Evolutionary conservation across 441 rosid genomes (phyloP), one percentile per base, ranked within the genome.

Genomic region (Populus tomentosa): DNA sequence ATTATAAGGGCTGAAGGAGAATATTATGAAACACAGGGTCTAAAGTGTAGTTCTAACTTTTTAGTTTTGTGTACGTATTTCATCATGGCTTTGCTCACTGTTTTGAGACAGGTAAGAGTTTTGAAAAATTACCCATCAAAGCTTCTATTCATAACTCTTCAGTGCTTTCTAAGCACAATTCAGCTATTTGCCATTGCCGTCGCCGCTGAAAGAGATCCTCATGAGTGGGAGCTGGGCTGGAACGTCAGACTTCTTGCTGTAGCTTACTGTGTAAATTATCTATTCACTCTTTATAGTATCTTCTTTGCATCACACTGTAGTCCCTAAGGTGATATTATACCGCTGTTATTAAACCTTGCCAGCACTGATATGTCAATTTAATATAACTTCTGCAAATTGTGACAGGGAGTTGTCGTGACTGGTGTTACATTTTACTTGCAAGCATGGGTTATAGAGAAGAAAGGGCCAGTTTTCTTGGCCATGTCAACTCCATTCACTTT

Each of bases 401-500:
- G 21, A 69, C 88, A 95, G 99, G 99, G 99, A 63, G 81, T 95
- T 74, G 84, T 90, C 80, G 99, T 95, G 77, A 95, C 98, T 1
- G 98, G 97, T 1, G 80, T 92, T 28, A 86, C 99, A 24, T 92
- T 85, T 80, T 93, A 93, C 84, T 71, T 93, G 30, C 98, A 93
- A 85, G 84, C 99, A 50, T 95, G 97, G 97, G 85, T 95, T 53
- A 86, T 95, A 71, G 99, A 92, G 85, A 91, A 86, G 81, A 91
- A 87, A 61, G 99, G 99, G 61, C 97, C 99, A 42, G 98, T 95
- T 16, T 92, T 92, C 82, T 80, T 93, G 78, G 94, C 98, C 74
- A 93, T 91, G 97, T 89, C 97, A n/a, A 93, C 95, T 8, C 99
- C 99, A 6, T 74, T 95, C 75, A 78, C 81, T 79, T 79, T 95